A percentile compares a stretch with the other conserved stretches of the same genome.
Evolutionary conservation across 768 basidiomycete genomes (phyloP).

Genomic region (Mycena haematopus): DNA sequence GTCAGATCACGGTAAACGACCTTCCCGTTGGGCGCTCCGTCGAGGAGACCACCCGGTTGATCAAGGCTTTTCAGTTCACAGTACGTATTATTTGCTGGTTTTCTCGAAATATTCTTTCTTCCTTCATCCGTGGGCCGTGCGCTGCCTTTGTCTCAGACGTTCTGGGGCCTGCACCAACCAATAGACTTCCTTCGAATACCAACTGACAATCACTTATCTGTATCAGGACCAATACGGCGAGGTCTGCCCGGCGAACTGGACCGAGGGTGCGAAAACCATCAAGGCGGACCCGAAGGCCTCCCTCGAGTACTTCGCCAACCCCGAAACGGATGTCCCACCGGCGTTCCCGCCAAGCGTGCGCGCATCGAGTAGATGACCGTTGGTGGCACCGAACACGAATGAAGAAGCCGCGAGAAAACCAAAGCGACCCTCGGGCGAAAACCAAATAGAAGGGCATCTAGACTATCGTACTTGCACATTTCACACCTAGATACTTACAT

Average conservation of each 20-base stretch:
- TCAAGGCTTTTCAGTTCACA: constrained; percentile 93
- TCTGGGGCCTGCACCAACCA: too few relatives aligned
- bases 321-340: constrained; percentile 6
- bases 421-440: too few relatives aligned
- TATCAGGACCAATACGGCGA: constrained; percentile 85
- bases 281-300: constrained; percentile 77
- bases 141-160: neutral
- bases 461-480: neutral
- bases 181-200: neutral
- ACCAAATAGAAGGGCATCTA: neutral
- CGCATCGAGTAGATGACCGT: constrained; percentile 32
- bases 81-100: constrained; percentile 56
- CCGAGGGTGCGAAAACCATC: constrained; percentile 80
- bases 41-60: constrained; percentile 87
- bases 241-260: constrained; percentile 94
- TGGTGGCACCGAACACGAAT: neutral
- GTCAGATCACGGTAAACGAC: constrained; percentile 90
- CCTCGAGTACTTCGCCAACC: constrained; percentile 70
- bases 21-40: constrained; percentile 95
- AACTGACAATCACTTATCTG: constrained; percentile 3
- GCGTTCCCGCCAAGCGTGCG: constrained; percentile 27
- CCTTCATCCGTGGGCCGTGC: neutral
- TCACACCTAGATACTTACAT: neutral
- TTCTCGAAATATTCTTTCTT: neutral
- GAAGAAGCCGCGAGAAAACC: neutral